A percentile compares a stretch with the other conserved stretches of the same genome.
Conservation (phyloP, 2,329 filamentous ascomycete genomes). For the Ambrosiella beaveri region DNA sequence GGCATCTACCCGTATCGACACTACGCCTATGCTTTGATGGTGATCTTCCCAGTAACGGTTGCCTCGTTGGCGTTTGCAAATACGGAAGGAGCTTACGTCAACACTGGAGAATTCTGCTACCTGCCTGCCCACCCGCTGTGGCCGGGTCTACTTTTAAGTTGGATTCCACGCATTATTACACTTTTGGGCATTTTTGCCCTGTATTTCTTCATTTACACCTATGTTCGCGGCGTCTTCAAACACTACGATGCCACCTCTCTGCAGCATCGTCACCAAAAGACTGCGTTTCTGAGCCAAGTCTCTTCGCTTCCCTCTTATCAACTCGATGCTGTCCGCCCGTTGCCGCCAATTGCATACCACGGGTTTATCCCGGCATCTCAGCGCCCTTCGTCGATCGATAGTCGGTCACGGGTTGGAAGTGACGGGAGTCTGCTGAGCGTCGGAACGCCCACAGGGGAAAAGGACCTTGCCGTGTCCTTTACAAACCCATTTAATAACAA, state of each 20-base stretch:
- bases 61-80: conserved; percentile 48
- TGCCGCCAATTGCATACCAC: conserved; percentile 20
- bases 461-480: not conserved
- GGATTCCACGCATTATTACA: conserved; percentile 58
- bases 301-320: conserved; percentile 4
- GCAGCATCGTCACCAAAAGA: conserved; percentile 6
- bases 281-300: conserved; percentile 3
- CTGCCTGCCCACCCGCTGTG: conserved; percentile 49
- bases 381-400: conserved; percentile 1
- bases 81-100: conserved; percentile 34
- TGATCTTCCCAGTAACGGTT: conserved; percentile 40
- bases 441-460: not conserved
- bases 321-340: conserved; percentile 16
- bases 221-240: conserved; percentile 29
- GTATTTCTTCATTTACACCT: conserved; percentile 53
- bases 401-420: not conserved
- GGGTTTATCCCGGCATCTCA: conserved; percentile 18
- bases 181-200: conserved; percentile 45
- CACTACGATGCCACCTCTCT: conserved; percentile 9
- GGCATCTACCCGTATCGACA: conserved; percentile 53
- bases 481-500: conserved; percentile 2
- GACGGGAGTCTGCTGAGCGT: not conserved
- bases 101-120: conserved; percentile 52
- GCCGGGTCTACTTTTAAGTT: conserved; percentile 50
- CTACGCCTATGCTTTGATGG: conserved; percentile 38